Evolutionary conservation across 148 eudicot genomes (phyloP), one percentile per base, ranked within the genome.

Genomic region (Spergularia bocconei): DNA sequence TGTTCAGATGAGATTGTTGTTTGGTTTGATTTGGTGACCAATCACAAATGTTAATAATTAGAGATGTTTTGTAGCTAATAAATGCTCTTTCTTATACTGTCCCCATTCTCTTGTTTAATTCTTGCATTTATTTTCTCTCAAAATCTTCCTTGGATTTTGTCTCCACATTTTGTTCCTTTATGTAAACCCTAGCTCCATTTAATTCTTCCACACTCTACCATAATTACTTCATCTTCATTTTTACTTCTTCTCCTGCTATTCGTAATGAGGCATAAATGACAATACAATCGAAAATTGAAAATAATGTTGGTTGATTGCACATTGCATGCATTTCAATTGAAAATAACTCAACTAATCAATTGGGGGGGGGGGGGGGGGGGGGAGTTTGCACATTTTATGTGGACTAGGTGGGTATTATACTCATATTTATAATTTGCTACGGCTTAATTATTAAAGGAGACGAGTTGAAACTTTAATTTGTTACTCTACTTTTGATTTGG

Each of bases 111-210:
- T 19, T 44, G 33, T 13, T 47, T 14, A 29, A 13, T 44, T 33
- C 21, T 74, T 74, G 76, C 76, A 78, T 78, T 72, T 61, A 78
- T 11, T 12, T 15, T 12, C 21, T 62, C 13, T 62, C 13, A 2
- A 20, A 0, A 62, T 73, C 23, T 33, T 1, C 20, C 16, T 62
- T 23, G 0, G 14, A n/a, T 57, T 57, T n/a, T 8, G 3, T 57
- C 11, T 57, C 10, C 59, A 6, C 20, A 15, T 56, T 56, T 56
- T 16, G 59, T 56, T 4, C 19, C n/a, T n/a, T 57, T 9, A n/a
- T 57, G 23, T 17, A 57, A 57, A 57, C 61, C 61, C 25, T 57
- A 57, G 10, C 61, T 57, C 10, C 0, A 20, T 63, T 5, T 63
- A 5, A 12, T 33, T 33, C 16, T 3, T 62, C 59, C 15, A 56